Base-by-base conservation (phyloP, 345 rosid species). In the Eucalyptus regnans region DNA sequence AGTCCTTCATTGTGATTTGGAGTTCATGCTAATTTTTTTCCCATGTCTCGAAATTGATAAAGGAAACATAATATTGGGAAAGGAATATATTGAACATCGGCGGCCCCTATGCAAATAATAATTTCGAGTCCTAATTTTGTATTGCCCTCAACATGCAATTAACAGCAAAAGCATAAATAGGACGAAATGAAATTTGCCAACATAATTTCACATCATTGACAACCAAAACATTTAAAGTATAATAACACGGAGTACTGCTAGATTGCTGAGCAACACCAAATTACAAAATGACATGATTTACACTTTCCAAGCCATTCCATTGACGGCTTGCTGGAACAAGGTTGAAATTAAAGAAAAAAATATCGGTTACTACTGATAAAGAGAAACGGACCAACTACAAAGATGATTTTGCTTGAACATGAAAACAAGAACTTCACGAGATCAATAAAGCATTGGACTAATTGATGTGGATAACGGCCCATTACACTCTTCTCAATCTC, bases 281-380 rank as follows among this genome's bases (percentile, higher is more conserved):
- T 60, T 60, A 60, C 7, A 27, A 27, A 60, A 60, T 27, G 31
- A 27, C 31, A 60, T 27, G 66, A 60, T 60, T 27, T 27, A 16
- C 16, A 11, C 31, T 60, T 27, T 29, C 31, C 16, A 27, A 25
- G 66, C 0, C 0, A 2, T 60, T 27, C 66, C 16, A 11, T 60
- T 60, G 2, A 27, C 2, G 1, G 16, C 31, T 60, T 60, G 66
- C 0, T 27, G 0, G 66, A 29, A 60, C 16, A 60, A 60, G 31
- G 4, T 60, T 60, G 66, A 27, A 60, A 60, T 12, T 27, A 60
- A 60, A 11, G 15, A 60, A 27, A 60, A 25, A 11, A 60, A 27
- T 1, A 60, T 60, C 3, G 16, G 1, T 12, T 60, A 27, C 66
- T 60, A 5, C 8, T 5, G 15, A 27, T 11, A 60, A 60, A 4